phyloP scores from a whole-genome alignment of 805 yeast genomes.

The Candida broadrunensis region DNA sequence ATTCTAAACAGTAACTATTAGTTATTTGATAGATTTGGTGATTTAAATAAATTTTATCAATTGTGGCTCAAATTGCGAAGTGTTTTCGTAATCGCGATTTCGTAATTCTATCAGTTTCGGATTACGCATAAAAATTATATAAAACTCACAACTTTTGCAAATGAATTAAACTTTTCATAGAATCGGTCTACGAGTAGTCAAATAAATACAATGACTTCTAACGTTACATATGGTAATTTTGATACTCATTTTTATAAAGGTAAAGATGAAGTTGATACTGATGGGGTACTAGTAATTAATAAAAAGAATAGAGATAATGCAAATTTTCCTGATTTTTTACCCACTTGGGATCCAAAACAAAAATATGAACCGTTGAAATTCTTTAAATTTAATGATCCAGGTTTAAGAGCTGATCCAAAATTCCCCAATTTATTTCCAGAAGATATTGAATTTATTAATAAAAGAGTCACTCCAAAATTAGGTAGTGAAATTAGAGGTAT shows the following conservation, averaged over 20 bases:
- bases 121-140: too few species aligned
- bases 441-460: conserved; percentile 19
- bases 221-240: conserved; percentile 24
- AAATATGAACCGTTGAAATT: conserved; percentile 52
- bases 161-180: too few species aligned
- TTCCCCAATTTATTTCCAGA: conserved; percentile 50
- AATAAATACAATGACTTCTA: neutral
- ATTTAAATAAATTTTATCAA: too few species aligned
- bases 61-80: too few species aligned
- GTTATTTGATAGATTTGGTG: too few species aligned
- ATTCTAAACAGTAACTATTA: too few species aligned
- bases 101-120: too few species aligned
- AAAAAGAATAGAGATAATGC: conserved; percentile 31
- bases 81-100: too few species aligned
- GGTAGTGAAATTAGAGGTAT: conserved; percentile 64
- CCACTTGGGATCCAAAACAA: conserved; percentile 63
- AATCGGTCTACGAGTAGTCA: too few species aligned
- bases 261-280: conserved; percentile 45
- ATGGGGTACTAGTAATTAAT: conserved; percentile 49
- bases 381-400: conserved; percentile 62
- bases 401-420: conserved; percentile 59
- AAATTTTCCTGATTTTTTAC: conserved; percentile 56
- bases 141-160: too few species aligned
- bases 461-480: conserved; percentile 60
- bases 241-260: conserved; percentile 52